A percentile compares a stretch with the other conserved stretches of the same genome.
These are phyloP conservation scores for Actinomortierella wolfii DNA, from an alignment of 371 early-diverging fungal genomes.

Conservation along the genomic window DNA sequence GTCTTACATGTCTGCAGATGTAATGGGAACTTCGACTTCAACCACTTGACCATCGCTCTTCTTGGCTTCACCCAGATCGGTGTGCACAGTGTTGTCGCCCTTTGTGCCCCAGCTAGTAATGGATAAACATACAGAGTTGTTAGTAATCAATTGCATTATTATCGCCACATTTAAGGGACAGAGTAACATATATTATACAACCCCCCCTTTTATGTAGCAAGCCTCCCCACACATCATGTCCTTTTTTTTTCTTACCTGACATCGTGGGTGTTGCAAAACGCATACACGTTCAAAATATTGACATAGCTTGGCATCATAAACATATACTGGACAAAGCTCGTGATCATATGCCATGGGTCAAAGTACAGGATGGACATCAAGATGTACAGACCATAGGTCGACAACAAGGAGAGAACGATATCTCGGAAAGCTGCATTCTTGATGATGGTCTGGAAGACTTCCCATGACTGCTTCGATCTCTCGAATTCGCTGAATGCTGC, in stretches of 20 bases:
- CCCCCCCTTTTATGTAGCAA: no score
- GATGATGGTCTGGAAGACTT: slow-evolving; percentile 25
- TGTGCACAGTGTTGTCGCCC: slow-evolving; percentile 67
- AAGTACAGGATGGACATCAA: slow-evolving; percentile 76
- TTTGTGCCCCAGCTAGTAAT: slow-evolving; percentile 90
- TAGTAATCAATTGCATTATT: no score
- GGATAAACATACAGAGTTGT: not conserved
- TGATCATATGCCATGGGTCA: slow-evolving; percentile 95
- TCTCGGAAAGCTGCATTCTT: slow-evolving; percentile 70
- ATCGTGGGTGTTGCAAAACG: slow-evolving; percentile 88
- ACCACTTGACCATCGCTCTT: slow-evolving; percentile 59
- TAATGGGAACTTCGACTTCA: slow-evolving; percentile 72
- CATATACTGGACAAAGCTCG: slow-evolving; percentile 86
- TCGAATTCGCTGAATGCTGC: slow-evolving; percentile 19
- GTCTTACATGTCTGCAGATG: slow-evolving; percentile 60
- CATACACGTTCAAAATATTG: slow-evolving; percentile 91
- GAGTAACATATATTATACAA: no score
- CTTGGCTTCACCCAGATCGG: slow-evolving; percentile 50
- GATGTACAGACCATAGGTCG: slow-evolving; percentile 90
- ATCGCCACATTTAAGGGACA: no score
- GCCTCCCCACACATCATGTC: no score
- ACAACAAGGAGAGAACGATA: slow-evolving; percentile 74
- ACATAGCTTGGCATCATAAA: slow-evolving; percentile 84
- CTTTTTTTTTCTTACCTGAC: slow-evolving; percentile 57
- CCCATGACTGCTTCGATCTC: slow-evolving; percentile 4